These are phyloP conservation scores for Thalia dealbata DNA, from an alignment of 176 grass and related monocot genomes.

Conservation along the genomic window DNA sequence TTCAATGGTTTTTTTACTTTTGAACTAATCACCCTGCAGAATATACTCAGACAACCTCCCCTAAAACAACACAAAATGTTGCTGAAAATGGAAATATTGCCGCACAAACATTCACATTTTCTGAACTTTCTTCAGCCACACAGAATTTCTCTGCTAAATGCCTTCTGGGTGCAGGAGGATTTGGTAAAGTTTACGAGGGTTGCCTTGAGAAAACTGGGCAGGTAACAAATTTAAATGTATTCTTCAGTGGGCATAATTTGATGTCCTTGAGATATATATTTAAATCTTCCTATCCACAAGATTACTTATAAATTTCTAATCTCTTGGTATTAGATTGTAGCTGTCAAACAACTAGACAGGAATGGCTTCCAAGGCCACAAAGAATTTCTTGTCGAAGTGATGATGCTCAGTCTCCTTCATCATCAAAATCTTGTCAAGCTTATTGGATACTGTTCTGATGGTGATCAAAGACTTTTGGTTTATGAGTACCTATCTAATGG, in stretches of 20 bases:
- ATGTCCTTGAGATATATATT: not conserved
- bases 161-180: constrained; percentile 10
- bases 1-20: not conserved
- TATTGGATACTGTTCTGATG: constrained; percentile 4
- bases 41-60: not conserved
- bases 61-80: constrained; percentile 2
- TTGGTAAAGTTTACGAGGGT: constrained; percentile 10
- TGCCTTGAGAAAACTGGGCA: constrained; percentile 1
- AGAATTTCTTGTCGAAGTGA: constrained; percentile 6
- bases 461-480: constrained; percentile 9
- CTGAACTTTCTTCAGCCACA: not conserved
- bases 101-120: not conserved
- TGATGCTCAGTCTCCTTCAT: constrained; percentile 3
- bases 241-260: not conserved
- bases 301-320: not conserved
- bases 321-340: not conserved
- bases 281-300: not conserved
- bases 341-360: constrained; percentile 1
- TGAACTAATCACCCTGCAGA: not conserved
- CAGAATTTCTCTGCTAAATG: constrained; percentile 5
- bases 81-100: not conserved
- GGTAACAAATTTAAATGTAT: not conserved
- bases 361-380: constrained; percentile 7
- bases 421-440: constrained; percentile 6
- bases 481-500: not conserved